These are phyloP conservation scores for Arthrobotrys musiformis DNA, from an alignment of 2,329 filamentous ascomycete genomes.

Conservation along the genomic window DNA sequence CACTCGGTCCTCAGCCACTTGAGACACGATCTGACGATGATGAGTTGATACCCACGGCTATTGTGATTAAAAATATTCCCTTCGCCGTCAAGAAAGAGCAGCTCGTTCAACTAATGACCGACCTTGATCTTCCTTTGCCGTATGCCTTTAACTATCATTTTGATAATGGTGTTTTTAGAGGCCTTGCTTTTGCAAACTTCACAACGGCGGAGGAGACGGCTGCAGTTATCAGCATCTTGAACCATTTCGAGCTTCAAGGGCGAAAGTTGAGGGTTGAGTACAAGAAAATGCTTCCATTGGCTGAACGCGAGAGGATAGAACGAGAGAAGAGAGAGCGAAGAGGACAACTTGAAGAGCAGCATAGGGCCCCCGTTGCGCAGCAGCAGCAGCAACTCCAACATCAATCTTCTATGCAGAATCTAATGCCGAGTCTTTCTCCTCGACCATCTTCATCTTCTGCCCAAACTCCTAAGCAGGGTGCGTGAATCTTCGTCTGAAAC, in stretches of 20 bases:
- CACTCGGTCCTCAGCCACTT: slow-evolving; percentile 61
- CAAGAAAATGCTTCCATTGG: slow-evolving; percentile 98
- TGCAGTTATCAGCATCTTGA: slow-evolving; percentile 90
- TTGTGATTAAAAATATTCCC: slow-evolving; percentile 99
- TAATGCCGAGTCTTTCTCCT: slow-evolving; percentile 68
- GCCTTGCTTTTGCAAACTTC: slow-evolving; percentile 97
- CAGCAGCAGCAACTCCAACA: slow-evolving; percentile 76
- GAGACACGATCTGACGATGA: slow-evolving; percentile 70
- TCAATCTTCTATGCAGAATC: slow-evolving; percentile 82
- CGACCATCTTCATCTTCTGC: slow-evolving; percentile 35
- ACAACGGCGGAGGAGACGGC: slow-evolving; percentile 94
- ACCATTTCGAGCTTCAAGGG: slow-evolving; percentile 94
- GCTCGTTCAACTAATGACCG: slow-evolving; percentile 90
- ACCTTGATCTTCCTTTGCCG: slow-evolving; percentile 89
- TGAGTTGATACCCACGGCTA: slow-evolving; percentile 95
- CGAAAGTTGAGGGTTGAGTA: slow-evolving; percentile 96
- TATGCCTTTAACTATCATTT: slow-evolving; percentile 99
- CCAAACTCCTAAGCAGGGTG: slow-evolving; percentile 36
- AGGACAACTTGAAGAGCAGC: slow-evolving; percentile 96
- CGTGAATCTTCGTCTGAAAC: neutral
- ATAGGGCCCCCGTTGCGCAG: slow-evolving; percentile 73
- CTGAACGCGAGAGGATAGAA: slow-evolving; percentile 94
- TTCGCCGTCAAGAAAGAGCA: slow-evolving; percentile 98
- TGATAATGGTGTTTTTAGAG: slow-evolving; percentile 95
- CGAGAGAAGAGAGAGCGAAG: slow-evolving; percentile 95